phyloP scores from a whole-genome alignment of 1,284 basidiomycete genomes.

The Clitocybe nebularis region DNA sequence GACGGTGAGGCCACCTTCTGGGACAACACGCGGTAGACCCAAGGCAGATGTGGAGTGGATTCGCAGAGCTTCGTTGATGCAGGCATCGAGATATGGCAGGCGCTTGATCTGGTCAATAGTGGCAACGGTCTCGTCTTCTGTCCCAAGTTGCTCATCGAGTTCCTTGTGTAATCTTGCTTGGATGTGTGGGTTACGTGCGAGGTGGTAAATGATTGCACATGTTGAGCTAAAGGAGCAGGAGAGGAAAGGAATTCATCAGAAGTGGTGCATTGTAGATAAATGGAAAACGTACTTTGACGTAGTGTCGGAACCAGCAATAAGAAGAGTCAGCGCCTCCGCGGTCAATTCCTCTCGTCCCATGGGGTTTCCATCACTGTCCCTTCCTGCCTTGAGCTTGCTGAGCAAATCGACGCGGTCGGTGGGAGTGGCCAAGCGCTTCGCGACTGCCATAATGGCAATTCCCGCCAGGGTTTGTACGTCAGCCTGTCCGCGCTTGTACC shows the following conservation, averaged over 20 bases:
- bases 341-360: slow-evolving; percentile 83
- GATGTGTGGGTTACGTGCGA: slow-evolving; percentile 62
- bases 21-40: slow-evolving; percentile 78
- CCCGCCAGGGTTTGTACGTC: slow-evolving; percentile 76
- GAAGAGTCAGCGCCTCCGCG: slow-evolving; percentile 81
- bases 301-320: slow-evolving; percentile 84
- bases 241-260: background rate
- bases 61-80: slow-evolving; percentile 80
- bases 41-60: slow-evolving; percentile 78
- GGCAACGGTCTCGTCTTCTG: slow-evolving; percentile 51
- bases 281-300: slow-evolving; percentile 66
- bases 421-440: slow-evolving; percentile 62
- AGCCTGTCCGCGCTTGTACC: slow-evolving; percentile 69
- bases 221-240: slow-evolving; percentile 53
- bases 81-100: slow-evolving; percentile 74
- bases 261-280: background rate
- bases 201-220: slow-evolving; percentile 82
- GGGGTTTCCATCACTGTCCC: slow-evolving; percentile 74
- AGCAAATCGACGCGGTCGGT: slow-evolving; percentile 76
- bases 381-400: slow-evolving; percentile 73
- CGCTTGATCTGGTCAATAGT: slow-evolving; percentile 62
- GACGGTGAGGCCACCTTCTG: slow-evolving; percentile 63
- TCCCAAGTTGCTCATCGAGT: slow-evolving; percentile 71
- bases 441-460: slow-evolving; percentile 80
- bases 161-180: slow-evolving; percentile 77